A percentile compares a stretch with the other conserved stretches of the same genome.
Conservation (phyloP, 2,329 filamentous ascomycete species). For the Aspergillus sojae region DNA sequence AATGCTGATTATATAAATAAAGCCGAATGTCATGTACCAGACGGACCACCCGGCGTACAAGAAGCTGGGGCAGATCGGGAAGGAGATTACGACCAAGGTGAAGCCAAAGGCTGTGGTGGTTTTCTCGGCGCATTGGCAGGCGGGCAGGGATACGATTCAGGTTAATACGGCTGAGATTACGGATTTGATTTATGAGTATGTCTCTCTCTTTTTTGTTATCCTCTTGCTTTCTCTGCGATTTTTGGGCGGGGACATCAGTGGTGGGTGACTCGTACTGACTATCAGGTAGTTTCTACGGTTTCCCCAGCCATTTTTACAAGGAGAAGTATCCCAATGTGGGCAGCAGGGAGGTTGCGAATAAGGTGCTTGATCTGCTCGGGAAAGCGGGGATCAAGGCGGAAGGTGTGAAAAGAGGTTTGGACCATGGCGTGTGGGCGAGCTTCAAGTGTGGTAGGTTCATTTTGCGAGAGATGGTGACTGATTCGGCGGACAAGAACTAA, state of each 20-base stretch:
- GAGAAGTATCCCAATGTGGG: slow-evolving; percentile 68
- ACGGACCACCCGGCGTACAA: slow-evolving; percentile 67
- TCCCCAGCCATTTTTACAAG: slow-evolving; percentile 69
- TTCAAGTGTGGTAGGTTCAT: slow-evolving; percentile 57
- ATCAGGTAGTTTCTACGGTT: slow-evolving; percentile 65
- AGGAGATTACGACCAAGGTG: slow-evolving; percentile 69
- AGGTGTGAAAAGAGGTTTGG: slow-evolving; percentile 65
- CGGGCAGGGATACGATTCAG: slow-evolving; percentile 56
- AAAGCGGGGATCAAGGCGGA: slow-evolving; percentile 62
- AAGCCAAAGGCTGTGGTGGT: slow-evolving; percentile 74
- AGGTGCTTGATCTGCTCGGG: slow-evolving; percentile 59
- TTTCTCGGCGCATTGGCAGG: slow-evolving; percentile 79
- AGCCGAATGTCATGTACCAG: slow-evolving; percentile 70
- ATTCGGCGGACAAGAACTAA: not conserved
- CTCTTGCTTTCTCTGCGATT: not conserved
- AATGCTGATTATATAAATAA: not conserved
- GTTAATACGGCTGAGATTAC: slow-evolving; percentile 68
- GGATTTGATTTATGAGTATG: slow-evolving; percentile 70
- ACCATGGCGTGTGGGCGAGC: slow-evolving; percentile 75
- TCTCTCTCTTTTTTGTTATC: slow-evolving; percentile 8
- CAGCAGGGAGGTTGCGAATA: slow-evolving; percentile 60
- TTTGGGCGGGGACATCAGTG: not conserved
- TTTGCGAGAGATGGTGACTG: not conserved
- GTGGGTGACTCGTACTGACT: not conserved
- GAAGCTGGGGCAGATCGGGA: slow-evolving; percentile 66